These are phyloP conservation scores for Marchantia polymorpha DNA, from an alignment of 225 moss, liverwort and hornwort species.

Conservation along the genomic window DNA sequence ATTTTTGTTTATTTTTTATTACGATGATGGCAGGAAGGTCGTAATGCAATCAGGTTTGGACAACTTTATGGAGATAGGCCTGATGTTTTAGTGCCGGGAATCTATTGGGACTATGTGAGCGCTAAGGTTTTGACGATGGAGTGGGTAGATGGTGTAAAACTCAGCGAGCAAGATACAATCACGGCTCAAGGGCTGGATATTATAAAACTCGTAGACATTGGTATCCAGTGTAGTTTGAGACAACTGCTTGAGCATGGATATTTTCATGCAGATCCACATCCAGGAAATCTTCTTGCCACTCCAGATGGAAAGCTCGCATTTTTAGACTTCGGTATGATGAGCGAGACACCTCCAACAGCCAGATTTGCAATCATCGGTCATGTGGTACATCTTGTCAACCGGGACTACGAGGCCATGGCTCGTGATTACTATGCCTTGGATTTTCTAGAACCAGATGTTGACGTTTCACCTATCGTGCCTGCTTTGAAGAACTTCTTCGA, in stretches of 20 bases:
- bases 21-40: constrained; percentile 62
- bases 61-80: constrained; percentile 81
- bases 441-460: constrained; percentile 73
- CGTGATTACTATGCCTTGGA: constrained; percentile 86
- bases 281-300: constrained; percentile 95
- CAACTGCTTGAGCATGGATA: constrained; percentile 92
- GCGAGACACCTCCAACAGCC: constrained; percentile 85
- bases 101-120: constrained; percentile 69
- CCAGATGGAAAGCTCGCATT: constrained; percentile 93
- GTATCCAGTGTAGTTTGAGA: constrained; percentile 92
- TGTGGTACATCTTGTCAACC: constrained; percentile 93
- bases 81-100: constrained; percentile 68
- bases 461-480: constrained; percentile 89
- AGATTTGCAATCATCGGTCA: constrained; percentile 93
- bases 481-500: constrained; percentile 86
- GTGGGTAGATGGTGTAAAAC: constrained; percentile 86
- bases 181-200: constrained; percentile 84
- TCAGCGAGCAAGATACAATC: constrained; percentile 77
- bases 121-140: constrained; percentile 94
- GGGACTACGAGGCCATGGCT: constrained; percentile 95
- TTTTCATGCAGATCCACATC: constrained; percentile 94
- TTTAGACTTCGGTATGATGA: constrained; percentile 99
- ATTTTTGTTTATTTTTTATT: background rate
- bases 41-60: constrained; percentile 78
- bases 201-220: constrained; percentile 82